phyloP scores from a whole-genome alignment of 345 rosid species.

The Salix dunnii region DNA sequence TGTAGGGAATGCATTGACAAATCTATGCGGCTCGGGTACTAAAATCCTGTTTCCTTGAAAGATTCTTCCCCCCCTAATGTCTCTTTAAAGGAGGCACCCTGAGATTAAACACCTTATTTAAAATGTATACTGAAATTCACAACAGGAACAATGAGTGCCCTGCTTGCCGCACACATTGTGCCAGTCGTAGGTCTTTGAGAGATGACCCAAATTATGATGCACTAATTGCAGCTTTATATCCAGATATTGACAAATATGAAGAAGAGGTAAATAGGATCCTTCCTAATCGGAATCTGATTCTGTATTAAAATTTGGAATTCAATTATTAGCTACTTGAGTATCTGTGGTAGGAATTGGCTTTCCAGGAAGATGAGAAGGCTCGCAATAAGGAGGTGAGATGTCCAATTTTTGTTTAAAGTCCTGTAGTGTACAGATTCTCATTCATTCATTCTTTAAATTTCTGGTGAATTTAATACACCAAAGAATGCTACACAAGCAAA shows the following conservation, averaged over 20 bases:
- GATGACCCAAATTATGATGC: constrained; percentile 82
- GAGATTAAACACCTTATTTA: neutral
- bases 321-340: constrained; percentile 1
- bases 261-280: constrained; percentile 47
- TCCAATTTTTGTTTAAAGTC: constrained; percentile 5
- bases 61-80: neutral
- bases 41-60: constrained; percentile 10
- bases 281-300: constrained; percentile 12
- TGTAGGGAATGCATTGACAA: constrained; percentile 86
- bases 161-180: constrained; percentile 80
- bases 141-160: constrained; percentile 84
- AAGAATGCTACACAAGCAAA: neutral
- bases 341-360: constrained; percentile 47
- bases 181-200: constrained; percentile 79
- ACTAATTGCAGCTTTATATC: constrained; percentile 63
- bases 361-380: constrained; percentile 48
- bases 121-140: constrained; percentile 17
- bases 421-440: neutral
- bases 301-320: constrained; percentile 2
- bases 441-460: neutral
- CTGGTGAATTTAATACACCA: neutral
- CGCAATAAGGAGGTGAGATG: constrained; percentile 45
- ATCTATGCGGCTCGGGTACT: constrained; percentile 80
- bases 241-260: constrained; percentile 64
- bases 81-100: neutral